Conservation (phyloP, 2,329 filamentous ascomycete species). For the Colletotrichum aenigma region DNA sequence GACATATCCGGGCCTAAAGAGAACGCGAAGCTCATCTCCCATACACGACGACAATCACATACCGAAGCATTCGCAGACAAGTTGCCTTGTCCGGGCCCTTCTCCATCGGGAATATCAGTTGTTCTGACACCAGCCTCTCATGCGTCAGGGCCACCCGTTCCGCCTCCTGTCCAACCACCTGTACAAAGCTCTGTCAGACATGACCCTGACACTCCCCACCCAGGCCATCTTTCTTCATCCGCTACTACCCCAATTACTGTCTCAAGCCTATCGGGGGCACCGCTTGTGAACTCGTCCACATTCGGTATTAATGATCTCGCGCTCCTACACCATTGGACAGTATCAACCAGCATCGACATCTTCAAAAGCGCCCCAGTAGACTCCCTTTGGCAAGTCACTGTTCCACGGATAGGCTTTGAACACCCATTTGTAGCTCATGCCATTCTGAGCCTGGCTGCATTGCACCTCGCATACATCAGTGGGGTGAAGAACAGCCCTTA, state of each 20-base stretch:
- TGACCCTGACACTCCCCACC: neutral
- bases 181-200: neutral
- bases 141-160: no score
- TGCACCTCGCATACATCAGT: constrained; percentile 13
- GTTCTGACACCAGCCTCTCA: neutral
- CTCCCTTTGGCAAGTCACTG: constrained; percentile 3
- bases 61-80: no score
- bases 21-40: no score
- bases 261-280: no score
- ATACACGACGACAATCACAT: no score
- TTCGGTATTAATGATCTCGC: constrained; percentile 19
- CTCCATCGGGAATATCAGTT: neutral
- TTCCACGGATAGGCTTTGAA: constrained; percentile 18
- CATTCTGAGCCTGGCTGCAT: constrained; percentile 18
- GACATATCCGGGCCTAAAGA: no score
- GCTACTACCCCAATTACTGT: neutral
- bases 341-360: neutral
- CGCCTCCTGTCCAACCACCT: no score
- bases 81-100: no score
- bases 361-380: neutral
- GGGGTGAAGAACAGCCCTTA: neutral
- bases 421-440: constrained; percentile 16
- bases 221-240: neutral
- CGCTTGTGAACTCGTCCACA: no score
- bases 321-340: constrained; percentile 23